Percentiles rank a stretch among this genome's conserved stretches.
phyloP scores from a whole-genome alignment of 495 filamentous ascomycete genomes.

The Rhypophila decipiens region DNA sequence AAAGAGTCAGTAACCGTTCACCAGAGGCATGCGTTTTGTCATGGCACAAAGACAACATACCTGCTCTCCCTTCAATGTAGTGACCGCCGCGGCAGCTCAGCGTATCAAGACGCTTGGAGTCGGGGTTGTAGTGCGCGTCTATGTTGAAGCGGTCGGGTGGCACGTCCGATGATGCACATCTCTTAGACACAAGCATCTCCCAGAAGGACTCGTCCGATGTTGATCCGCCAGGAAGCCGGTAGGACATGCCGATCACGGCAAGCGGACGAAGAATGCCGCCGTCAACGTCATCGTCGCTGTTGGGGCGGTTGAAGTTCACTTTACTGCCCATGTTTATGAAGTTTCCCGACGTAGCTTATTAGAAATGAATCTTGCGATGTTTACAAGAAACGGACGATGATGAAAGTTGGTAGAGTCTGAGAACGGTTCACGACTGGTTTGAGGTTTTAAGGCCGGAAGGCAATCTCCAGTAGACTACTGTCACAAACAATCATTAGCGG shows the following conservation, averaged over 20 bases:
- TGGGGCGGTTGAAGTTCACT: background rate
- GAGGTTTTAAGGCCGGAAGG: too few species aligned
- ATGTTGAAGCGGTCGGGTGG: constrained; percentile 54
- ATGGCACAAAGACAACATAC: constrained; percentile 7
- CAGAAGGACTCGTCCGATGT: constrained; percentile 32
- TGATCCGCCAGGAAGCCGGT: constrained; percentile 23
- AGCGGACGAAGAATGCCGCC: constrained; percentile 4
- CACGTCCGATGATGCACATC: constrained; percentile 17
- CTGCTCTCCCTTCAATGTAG: constrained; percentile 39
- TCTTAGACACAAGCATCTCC: constrained; percentile 21
- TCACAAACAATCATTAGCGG: too few species aligned
- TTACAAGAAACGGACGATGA: too few species aligned
- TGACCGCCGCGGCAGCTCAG: constrained; percentile 50
- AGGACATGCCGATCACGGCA: constrained; percentile 14
- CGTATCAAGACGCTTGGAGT: constrained; percentile 29
- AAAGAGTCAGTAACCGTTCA: constrained; percentile 23
- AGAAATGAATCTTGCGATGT: too few species aligned
- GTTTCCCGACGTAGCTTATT: background rate
- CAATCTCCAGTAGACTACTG: too few species aligned
- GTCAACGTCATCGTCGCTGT: too few species aligned
- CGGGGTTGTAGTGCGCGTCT: constrained; percentile 56
- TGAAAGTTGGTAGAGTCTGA: too few species aligned
- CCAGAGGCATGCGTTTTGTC: background rate
- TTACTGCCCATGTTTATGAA: background rate
- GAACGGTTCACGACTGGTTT: too few species aligned